Evolutionary conservation across 345 rosid species (phyloP), one percentile per base, ranked within the genome.

Genomic region (Salix purpurea): DNA sequence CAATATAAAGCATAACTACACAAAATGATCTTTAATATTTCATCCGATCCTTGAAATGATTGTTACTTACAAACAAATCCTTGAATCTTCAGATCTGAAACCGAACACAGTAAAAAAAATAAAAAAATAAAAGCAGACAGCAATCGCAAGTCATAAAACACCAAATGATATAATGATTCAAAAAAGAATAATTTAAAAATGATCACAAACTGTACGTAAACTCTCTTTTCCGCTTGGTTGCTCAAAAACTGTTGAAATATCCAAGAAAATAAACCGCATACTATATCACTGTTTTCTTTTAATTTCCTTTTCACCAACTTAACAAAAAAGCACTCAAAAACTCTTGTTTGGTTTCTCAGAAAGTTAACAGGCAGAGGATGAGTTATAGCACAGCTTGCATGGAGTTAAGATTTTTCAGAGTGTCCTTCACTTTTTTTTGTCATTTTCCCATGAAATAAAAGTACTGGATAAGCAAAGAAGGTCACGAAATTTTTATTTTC

Each of bases 71-170:
- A 67, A 23, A 52, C 71, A 60, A 73, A 50, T 66, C 84, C 82
- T 82, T 74, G 74, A 80, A 77, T 58, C 86, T 77, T 80, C 84
- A 87, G 92, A 91, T 91, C 93, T 84, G 89, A 73, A 71, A 64
- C 48, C 64, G 28, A 16, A 77, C 73, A 72, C 73, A 76, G 73
- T 66, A 13, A 76, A 73, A 36, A 39, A 73, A 76, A 71, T 54
- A 13, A 74, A 73, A 72, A 40, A 37, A 70, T 74, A 30, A 19
- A 6, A 42, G 52, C 2, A 56, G 19, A 13, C 4, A 52, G 7
- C 40, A 64, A 68, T 21, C 40, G 40, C 21, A 66, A 50, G 4
- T 23, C 48, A n/a, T 34, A 12, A 24, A 32, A 15, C 24, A 24
- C 26, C 5, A 76, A 54, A 39, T 18, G 61, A 26, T 4, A 30